These are phyloP conservation scores for Fraxinus angustifolia DNA, from an alignment of 305 asterid species.

Conservation along the genomic window DNA sequence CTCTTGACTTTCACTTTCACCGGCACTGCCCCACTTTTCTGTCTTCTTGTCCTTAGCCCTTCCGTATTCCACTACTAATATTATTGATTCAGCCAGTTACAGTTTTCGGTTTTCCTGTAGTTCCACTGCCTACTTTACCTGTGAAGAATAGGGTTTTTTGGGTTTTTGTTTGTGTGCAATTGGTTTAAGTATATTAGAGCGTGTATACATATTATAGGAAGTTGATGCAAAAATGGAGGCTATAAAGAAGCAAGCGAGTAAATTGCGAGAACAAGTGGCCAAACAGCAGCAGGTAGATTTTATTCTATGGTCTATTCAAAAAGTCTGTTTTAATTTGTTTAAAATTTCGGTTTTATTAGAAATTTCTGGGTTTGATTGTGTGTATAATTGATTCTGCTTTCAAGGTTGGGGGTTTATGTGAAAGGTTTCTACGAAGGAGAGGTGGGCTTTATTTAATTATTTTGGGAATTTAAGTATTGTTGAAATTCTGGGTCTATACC, in stretches of 20 bases:
- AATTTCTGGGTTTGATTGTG: not conserved
- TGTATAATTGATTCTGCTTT: not conserved
- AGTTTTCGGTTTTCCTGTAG: not conserved
- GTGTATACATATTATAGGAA: not conserved
- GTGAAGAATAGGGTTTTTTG: not conserved
- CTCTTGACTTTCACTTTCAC: conserved; percentile 28
- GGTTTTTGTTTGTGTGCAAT: not conserved
- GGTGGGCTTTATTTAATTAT: not conserved
- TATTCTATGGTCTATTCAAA: not conserved
- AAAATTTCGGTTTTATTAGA: not conserved
- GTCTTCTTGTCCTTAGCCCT: conserved; percentile 15
- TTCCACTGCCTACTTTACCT: not conserved
- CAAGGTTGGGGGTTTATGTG: not conserved
- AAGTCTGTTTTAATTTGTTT: not conserved
- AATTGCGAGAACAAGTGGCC: conserved; percentile 89
- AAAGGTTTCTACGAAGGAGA: not conserved
- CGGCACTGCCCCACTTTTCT: conserved; percentile 26
- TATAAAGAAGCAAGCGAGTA: conserved; percentile 87
- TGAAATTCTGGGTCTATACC: not conserved
- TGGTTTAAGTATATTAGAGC: not conserved
- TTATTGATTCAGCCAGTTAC: not conserved
- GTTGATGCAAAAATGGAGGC: conserved; percentile 57
- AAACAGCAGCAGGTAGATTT: conserved; percentile 78
- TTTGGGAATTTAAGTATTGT: not conserved
- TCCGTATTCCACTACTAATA: not conserved